These are phyloP conservation scores for Calonectria multiphialidica DNA, from an alignment of 2,329 filamentous ascomycete species.

Conservation along the genomic window DNA sequence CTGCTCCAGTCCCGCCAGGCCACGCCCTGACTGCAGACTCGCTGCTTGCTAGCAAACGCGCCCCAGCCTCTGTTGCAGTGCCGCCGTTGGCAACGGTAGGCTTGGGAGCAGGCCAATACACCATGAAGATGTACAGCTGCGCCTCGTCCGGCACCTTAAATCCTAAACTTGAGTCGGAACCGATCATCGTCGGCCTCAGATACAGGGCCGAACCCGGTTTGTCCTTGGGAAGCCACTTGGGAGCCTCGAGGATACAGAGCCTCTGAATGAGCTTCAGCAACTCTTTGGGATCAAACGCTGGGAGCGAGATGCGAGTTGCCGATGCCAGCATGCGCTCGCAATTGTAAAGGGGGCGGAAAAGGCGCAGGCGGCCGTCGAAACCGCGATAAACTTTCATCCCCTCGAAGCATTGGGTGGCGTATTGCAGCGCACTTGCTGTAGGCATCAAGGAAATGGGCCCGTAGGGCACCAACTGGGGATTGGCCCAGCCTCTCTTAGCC, in stretches of 20 bases:
- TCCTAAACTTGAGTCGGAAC: background rate
- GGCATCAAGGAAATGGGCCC: background rate
- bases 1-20: conserved; percentile 19
- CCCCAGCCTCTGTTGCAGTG: too few relatives aligned
- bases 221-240: conserved; percentile 76
- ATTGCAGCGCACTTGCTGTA: conserved; percentile 64
- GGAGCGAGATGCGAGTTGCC: conserved; percentile 71
- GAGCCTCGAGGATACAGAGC: conserved; percentile 66
- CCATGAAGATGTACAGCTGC: background rate
- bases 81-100: background rate
- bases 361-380: conserved; percentile 71
- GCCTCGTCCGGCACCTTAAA: conserved; percentile 7
- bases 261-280: conserved; percentile 73
- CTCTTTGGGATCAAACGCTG: conserved; percentile 71
- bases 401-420: conserved; percentile 82
- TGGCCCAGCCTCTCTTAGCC: too few relatives aligned
- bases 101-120: background rate
- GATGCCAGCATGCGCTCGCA: conserved; percentile 65
- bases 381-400: conserved; percentile 80
- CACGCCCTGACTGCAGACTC: conserved; percentile 7
- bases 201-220: conserved; percentile 70
- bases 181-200: conserved; percentile 15
- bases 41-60: background rate
- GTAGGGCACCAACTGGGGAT: too few relatives aligned
- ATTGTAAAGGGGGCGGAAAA: conserved; percentile 76